Conservation (phyloP, 2,329 filamentous ascomycete genomes). For the Trichoderma afroharzianum region DNA sequence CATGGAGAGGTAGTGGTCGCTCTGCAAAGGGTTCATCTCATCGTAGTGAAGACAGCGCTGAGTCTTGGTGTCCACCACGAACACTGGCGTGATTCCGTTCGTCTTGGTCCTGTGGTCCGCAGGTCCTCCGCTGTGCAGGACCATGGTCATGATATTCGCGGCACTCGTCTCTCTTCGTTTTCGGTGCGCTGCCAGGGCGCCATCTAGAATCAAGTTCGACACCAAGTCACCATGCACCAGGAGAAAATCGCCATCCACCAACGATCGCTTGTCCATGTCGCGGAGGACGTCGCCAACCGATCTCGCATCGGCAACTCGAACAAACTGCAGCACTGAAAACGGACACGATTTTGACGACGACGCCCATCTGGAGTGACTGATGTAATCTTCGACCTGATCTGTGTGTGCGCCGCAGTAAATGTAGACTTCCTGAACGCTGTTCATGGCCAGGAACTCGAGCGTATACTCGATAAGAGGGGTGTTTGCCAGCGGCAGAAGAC, state of each 20-base stretch:
- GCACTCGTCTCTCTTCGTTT: conserved; percentile 78
- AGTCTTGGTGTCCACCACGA: conserved; percentile 77
- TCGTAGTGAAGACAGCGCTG: conserved; percentile 90
- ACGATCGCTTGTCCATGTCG: conserved; percentile 79
- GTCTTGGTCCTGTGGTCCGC: conserved; percentile 71
- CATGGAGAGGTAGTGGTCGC: conserved; percentile 63
- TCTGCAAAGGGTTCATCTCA: conserved; percentile 71
- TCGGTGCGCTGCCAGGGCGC: conserved; percentile 72
- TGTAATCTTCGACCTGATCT: conserved; percentile 81
- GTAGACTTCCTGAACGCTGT: conserved; percentile 90
- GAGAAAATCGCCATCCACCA: conserved; percentile 88
- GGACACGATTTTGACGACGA: conserved; percentile 54
- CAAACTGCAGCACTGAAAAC: conserved; percentile 77
- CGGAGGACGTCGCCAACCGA: conserved; percentile 93
- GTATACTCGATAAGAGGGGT: conserved; percentile 96
- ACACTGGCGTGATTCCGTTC: conserved; percentile 72
- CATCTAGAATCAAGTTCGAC: conserved; percentile 81
- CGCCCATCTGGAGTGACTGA: conserved; percentile 72
- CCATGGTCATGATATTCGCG: conserved; percentile 96
- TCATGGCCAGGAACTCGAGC: conserved; percentile 90
- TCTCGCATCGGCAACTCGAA: conserved; percentile 76
- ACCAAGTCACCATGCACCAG: conserved; percentile 90
- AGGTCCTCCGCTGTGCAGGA: conserved; percentile 73
- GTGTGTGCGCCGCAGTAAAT: conserved; percentile 88
- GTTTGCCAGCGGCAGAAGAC: conserved; percentile 88